These are phyloP conservation scores for Eleusine indica DNA, from an alignment of 176 grass and related monocot genomes.

Conservation along the genomic window DNA sequence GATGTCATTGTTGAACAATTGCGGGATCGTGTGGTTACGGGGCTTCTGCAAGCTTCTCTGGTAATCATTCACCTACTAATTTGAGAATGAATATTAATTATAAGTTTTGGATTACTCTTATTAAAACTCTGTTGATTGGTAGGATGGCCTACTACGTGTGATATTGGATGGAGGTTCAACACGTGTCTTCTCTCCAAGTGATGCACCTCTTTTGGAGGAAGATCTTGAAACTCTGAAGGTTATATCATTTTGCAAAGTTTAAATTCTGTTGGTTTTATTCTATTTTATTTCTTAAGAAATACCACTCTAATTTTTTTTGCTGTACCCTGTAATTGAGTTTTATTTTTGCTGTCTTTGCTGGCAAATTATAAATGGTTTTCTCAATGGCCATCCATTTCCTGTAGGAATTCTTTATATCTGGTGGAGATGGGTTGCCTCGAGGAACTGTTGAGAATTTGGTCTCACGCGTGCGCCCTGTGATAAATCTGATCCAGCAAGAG, in stretches of 20 bases:
- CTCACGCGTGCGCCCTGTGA: slow-evolving; percentile 73
- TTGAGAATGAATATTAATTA: slow-evolving; percentile 26
- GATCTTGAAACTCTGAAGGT: slow-evolving; percentile 99
- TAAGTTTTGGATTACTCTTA: slow-evolving; percentile 28
- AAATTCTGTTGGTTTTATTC: slow-evolving; percentile 24
- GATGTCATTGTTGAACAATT: slow-evolving; percentile 88
- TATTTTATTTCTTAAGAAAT: slow-evolving; percentile 8
- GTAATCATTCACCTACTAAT: slow-evolving; percentile 51
- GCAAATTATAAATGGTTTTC: slow-evolving; percentile 29
- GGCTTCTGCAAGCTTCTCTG: slow-evolving; percentile 96
- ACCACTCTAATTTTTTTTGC: slow-evolving; percentile 16
- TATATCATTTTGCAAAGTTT: slow-evolving; percentile 39
- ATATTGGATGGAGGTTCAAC: slow-evolving; percentile 95
- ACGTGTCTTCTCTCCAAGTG: slow-evolving; percentile 73
- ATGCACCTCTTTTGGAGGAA: slow-evolving; percentile 79
- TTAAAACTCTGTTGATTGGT: slow-evolving; percentile 31
- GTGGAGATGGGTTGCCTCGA: slow-evolving; percentile 96
- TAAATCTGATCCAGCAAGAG: slow-evolving; percentile 90
- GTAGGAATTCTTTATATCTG: slow-evolving; percentile 99
- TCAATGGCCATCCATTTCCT: slow-evolving; percentile 32
- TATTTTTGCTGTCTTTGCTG: slow-evolving; percentile 24
- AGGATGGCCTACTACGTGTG: slow-evolving; percentile 96
- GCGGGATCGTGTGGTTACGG: slow-evolving; percentile 91
- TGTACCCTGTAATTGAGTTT: background rate
- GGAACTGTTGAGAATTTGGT: slow-evolving; percentile 98